A percentile compares a stretch with the other conserved stretches of the same genome.
These are phyloP conservation scores for Botryotinia narcissicola DNA, from an alignment of 2,329 filamentous ascomycete genomes.

Conservation along the genomic window DNA sequence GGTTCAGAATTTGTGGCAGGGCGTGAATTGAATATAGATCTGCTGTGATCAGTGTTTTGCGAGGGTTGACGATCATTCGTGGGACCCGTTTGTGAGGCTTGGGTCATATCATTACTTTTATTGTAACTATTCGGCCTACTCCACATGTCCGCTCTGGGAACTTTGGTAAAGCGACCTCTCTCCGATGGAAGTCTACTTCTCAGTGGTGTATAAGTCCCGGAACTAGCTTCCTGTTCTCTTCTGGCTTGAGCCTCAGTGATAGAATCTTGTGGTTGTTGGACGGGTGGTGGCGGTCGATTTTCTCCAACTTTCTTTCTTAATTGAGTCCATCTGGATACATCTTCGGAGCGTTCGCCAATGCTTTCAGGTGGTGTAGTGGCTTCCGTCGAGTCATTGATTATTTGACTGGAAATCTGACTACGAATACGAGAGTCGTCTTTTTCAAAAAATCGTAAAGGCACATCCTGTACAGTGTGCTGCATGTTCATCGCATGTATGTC, in stretches of 20 bases:
- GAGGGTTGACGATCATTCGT: neutral
- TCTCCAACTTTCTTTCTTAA: slow-evolving; percentile 24
- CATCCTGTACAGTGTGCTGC: neutral
- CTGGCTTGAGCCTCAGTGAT: slow-evolving; percentile 29
- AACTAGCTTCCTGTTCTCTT: slow-evolving; percentile 32
- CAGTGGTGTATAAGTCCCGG: slow-evolving; percentile 32
- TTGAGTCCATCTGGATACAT: slow-evolving; percentile 24
- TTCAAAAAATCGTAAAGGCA: neutral
- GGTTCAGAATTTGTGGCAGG: neutral
- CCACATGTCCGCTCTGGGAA: slow-evolving; percentile 13
- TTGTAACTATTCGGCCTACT: slow-evolving; percentile 11
- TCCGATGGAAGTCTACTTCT: slow-evolving; percentile 13
- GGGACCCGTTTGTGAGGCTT: no score
- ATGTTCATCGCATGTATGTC: slow-evolving; percentile 3
- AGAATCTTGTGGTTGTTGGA: slow-evolving; percentile 7
- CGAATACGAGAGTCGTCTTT: neutral
- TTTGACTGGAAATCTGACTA: slow-evolving; percentile 1
- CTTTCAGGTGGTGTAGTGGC: neutral
- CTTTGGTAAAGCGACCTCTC: neutral
- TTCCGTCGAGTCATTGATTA: slow-evolving; percentile 2
- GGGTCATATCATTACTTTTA: neutral
- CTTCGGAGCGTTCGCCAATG: neutral
- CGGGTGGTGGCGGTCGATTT: neutral
- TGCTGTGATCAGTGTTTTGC: neutral
- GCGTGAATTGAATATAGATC: neutral